These are phyloP conservation scores for Candida sp. DNA, from an alignment of 1,139 yeast species.

Conservation along the genomic window DNA sequence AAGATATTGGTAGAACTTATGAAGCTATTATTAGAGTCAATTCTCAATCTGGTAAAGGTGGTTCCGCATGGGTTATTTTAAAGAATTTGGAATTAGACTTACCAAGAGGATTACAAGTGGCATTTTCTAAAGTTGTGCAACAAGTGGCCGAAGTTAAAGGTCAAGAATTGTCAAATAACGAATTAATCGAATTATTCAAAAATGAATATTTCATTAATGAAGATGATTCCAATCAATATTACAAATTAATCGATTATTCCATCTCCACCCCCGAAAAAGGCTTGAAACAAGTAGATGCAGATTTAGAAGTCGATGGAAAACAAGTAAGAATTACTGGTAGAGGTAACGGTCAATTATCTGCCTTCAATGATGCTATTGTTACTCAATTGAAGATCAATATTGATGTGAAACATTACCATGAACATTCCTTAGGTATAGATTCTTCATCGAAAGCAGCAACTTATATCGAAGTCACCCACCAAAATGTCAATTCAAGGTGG, in stretches of 20 bases:
- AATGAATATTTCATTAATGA: slow-evolving; percentile 63
- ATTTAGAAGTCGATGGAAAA: slow-evolving; percentile 46
- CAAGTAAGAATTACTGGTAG: slow-evolving; percentile 53
- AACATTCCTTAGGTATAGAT: slow-evolving; percentile 90
- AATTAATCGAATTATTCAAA: slow-evolving; percentile 75
- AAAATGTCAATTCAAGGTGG: slow-evolving; percentile 61
- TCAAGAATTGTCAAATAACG: slow-evolving; percentile 76
- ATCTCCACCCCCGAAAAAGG: slow-evolving; percentile 32
- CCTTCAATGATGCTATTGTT: slow-evolving; percentile 77
- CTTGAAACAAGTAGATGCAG: slow-evolving; percentile 31
- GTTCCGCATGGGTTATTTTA: slow-evolving; percentile 96
- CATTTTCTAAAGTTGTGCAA: slow-evolving; percentile 85
- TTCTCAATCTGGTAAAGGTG: slow-evolving; percentile 98
- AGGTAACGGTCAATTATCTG: slow-evolving; percentile 97
- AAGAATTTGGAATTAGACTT: slow-evolving; percentile 86
- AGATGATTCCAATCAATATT: slow-evolving; percentile 32
- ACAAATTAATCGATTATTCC: slow-evolving; percentile 51
- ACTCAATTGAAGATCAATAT: slow-evolving; percentile 52
- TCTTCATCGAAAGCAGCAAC: slow-evolving; percentile 88
- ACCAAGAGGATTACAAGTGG: slow-evolving; percentile 90
- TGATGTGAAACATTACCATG: slow-evolving; percentile 82
- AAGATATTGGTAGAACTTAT: slow-evolving; percentile 93
- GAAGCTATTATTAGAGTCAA: slow-evolving; percentile 98
- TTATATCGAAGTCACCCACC: slow-evolving; percentile 64
- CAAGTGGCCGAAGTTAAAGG: slow-evolving; percentile 76